A percentile compares a stretch with the other conserved stretches of the same genome.
Evolutionary conservation across 164 flowering plant species (phyloP).

Genomic region (Annona cherimola): DNA sequence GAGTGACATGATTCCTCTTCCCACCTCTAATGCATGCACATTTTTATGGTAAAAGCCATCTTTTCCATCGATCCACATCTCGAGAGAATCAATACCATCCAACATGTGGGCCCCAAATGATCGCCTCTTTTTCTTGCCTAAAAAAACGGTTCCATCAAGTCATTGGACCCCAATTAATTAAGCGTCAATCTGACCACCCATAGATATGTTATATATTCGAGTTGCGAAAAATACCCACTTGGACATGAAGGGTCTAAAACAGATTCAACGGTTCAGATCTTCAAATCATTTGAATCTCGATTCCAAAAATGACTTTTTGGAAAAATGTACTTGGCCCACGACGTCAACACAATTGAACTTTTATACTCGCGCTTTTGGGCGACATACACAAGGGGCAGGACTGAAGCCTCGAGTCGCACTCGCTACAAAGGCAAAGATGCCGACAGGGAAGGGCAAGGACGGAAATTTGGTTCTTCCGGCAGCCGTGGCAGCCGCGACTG

Average conservation of each 20-base stretch:
- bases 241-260: background rate
- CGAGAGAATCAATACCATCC: background rate
- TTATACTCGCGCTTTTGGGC: slow-evolving; percentile 8
- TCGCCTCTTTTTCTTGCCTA: no score
- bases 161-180: background rate
- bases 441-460: slow-evolving; percentile 11
- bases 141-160: background rate
- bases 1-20: background rate
- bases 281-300: background rate
- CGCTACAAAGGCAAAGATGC: slow-evolving; percentile 10
- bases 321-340: background rate
- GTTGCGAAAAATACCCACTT: background rate
- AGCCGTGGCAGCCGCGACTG: slow-evolving; percentile 2
- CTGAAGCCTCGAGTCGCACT: slow-evolving; percentile 4
- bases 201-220: background rate
- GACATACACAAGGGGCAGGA: slow-evolving; percentile 12
- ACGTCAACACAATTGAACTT: slow-evolving; percentile 8
- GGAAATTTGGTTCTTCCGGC: slow-evolving; percentile 6
- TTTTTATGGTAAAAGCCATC: background rate
- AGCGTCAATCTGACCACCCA: background rate
- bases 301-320: background rate
- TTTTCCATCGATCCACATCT: background rate
- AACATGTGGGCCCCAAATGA: background rate
- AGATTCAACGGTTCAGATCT: background rate
- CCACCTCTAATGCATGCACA: background rate